Base-by-base conservation (phyloP, 1,284 basidiomycete species). In the Vanrija sp. region DNA sequence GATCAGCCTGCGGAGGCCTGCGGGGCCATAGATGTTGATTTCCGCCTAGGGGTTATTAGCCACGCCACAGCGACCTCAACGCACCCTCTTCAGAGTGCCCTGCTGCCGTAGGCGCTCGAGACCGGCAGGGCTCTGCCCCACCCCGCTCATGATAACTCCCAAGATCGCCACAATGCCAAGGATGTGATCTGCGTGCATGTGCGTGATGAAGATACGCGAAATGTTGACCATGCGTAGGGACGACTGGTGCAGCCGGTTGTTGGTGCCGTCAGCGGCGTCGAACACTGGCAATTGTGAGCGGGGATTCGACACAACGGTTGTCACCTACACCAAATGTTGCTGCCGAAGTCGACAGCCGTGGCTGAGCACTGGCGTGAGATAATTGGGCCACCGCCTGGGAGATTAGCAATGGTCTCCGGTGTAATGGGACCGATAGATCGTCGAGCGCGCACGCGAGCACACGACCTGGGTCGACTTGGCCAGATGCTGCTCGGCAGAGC, bases 261-360 rank as follows among this genome's bases (percentile, higher is more conserved):
- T 89, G 3, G 91, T 93, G 9, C 89, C 91, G 74, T 94, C 91
- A 14, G 88, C 89, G 64, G 87, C 88, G 68, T 94, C 91, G 49
- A 94, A 83, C 81, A 94, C 89, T 91, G 57, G 1, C 12, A 2
- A 25, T 6, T 12, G 40, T 57, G 26, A 60, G 59, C 25, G 5
- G 6, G 6, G 48, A 14, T 15, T 28, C 5, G 25, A n/a, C 19
- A 12, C 4, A 2, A 25, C 8, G 40, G n/a, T 42, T 42, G 40
- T 42, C 40, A 60, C 76, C 62, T 47, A 78, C 77, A 54, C 74
- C 75, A 78, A 28, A 74, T 66, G 18, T 75, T 67, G 48, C 68
- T 66, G n/a, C 72, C 73, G 54, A 76, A 68, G 52, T 76, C 75
- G 10, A 78, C 69, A 1, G 74, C 73, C n/a, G 76, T 58, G 0